Conservation (phyloP, 2,329 filamentous ascomycete genomes). For the Microsporum canis region DNA sequence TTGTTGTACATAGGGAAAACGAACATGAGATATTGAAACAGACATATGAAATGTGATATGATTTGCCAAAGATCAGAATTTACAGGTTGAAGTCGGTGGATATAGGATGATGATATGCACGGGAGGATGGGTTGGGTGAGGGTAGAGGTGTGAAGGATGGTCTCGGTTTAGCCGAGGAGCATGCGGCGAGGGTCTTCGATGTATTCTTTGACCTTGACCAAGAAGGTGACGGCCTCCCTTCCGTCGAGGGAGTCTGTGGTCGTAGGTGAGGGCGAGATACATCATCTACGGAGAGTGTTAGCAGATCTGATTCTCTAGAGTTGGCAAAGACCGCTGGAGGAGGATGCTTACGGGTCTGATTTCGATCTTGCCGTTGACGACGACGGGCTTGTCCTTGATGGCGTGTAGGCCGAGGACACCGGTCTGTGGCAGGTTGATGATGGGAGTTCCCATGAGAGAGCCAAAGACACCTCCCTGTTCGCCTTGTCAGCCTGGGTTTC, state of each 20-base stretch:
- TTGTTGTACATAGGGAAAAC: constrained; percentile 2
- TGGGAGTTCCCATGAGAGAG: constrained; percentile 92
- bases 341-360: constrained; percentile 57
- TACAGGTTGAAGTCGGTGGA: neutral
- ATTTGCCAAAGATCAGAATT: neutral
- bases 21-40: neutral
- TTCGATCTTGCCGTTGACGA: constrained; percentile 85
- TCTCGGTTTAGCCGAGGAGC: constrained; percentile 47
- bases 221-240: constrained; percentile 87
- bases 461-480: constrained; percentile 75
- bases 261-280: constrained; percentile 95
- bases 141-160: neutral
- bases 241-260: constrained; percentile 91
- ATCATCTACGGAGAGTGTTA: constrained; percentile 56
- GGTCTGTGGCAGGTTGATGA: constrained; percentile 93
- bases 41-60: neutral
- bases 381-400: constrained; percentile 88
- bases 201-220: constrained; percentile 94
- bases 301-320: neutral
- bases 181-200: constrained; percentile 92
- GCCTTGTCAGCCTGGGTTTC: constrained; percentile 13
- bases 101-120: neutral
- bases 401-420: constrained; percentile 85
- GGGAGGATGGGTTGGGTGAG: neutral
- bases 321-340: neutral